A percentile compares a stretch with the other conserved stretches of the same genome.
These are phyloP conservation scores for Corylus heterophylla DNA, from an alignment of 306 rosid species.

Conservation along the genomic window DNA sequence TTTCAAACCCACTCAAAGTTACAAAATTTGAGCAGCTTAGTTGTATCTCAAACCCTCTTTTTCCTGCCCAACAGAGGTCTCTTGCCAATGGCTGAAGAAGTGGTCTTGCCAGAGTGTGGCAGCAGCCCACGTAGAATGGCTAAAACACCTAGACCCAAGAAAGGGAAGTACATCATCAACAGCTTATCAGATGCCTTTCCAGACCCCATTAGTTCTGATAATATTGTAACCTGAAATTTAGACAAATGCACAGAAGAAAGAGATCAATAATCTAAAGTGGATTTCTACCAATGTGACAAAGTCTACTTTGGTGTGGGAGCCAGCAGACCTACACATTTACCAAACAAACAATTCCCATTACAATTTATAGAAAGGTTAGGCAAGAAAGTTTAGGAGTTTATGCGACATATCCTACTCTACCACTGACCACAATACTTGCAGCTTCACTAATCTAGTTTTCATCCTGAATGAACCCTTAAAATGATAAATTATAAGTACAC, in stretches of 20 bases:
- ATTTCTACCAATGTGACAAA: neutral
- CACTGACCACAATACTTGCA: neutral
- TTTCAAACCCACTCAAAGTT: neutral
- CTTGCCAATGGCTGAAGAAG: constrained; percentile 35
- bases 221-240: constrained; percentile 54
- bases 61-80: constrained; percentile 45
- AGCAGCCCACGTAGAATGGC: constrained; percentile 62
- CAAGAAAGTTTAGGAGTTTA: neutral
- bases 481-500: neutral
- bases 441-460: neutral
- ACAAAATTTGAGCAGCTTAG: neutral
- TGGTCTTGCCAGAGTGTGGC: constrained; percentile 35
- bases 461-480: neutral
- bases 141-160: constrained; percentile 57
- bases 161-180: constrained; percentile 48
- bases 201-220: constrained; percentile 60
- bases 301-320: no score
- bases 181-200: constrained; percentile 61
- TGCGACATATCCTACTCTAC: neutral
- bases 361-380: neutral
- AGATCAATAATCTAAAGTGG: neutral
- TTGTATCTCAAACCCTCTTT: constrained; percentile 48
- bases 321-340: neutral
- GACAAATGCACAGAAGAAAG: constrained; percentile 10
- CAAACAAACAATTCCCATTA: neutral